A percentile compares a stretch with the other conserved stretches of the same genome.
These are phyloP conservation scores for Zea luxurians DNA, from an alignment of 176 grass and related monocot species.

Conservation along the genomic window DNA sequence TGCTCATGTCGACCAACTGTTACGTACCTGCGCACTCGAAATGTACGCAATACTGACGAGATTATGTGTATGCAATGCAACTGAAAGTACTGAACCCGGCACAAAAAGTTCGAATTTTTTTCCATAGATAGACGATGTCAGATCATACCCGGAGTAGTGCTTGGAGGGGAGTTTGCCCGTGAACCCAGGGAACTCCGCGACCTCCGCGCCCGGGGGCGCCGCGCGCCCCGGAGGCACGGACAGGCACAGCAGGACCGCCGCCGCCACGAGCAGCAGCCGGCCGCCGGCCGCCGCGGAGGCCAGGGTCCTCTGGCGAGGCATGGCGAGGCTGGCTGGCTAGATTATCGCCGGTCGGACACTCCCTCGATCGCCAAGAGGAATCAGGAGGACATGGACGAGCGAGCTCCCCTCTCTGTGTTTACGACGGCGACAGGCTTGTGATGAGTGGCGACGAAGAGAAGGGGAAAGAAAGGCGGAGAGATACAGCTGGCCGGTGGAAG, in stretches of 20 bases:
- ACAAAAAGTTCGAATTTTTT: neutral
- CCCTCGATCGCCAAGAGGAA: neutral
- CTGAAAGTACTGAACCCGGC: neutral
- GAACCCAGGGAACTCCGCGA: neutral
- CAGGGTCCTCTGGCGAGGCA: neutral
- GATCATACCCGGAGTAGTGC: neutral
- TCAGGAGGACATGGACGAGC: neutral
- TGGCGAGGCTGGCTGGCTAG: neutral
- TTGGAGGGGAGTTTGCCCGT: neutral
- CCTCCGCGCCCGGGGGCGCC: neutral
- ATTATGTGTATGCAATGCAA: neutral
- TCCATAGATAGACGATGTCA: neutral
- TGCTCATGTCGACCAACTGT: conserved; percentile 34
- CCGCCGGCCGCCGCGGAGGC: too few relatives aligned
- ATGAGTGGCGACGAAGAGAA: neutral
- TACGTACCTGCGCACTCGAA: conserved; percentile 47
- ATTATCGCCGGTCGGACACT: neutral
- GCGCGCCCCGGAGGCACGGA: neutral
- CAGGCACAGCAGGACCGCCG: neutral
- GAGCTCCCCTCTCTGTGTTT: neutral
- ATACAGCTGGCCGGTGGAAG: neutral
- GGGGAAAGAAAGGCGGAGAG: neutral
- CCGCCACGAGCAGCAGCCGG: neutral
- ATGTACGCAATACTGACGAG: neutral
- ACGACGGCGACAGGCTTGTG: neutral